Base-by-base conservation (phyloP, 139 green algal species). In the Volvox africanus region DNA sequence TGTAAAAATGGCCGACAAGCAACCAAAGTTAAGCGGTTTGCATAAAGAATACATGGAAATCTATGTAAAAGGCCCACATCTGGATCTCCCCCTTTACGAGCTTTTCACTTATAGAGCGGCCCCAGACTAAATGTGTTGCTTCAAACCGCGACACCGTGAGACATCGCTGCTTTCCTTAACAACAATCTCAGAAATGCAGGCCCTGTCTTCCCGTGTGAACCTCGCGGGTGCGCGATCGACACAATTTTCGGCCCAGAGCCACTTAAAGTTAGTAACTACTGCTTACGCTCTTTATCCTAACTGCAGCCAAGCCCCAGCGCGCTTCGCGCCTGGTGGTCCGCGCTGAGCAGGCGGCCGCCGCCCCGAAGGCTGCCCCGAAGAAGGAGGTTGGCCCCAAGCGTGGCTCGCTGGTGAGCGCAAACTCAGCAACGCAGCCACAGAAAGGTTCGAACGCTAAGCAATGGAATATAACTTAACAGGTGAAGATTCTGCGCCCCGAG, bases 401-500 rank as follows among this genome's bases (percentile, higher is more conserved):
- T 82, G 97, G 97, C 86, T 94, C 94, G 67, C n/a, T 79, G 68
- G 97, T 98, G 83, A 88, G 95, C 62, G 2, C 1, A 85, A 13
- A 30, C 30, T 0, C 32, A 12, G 24, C 67, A 28, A 24, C 75
- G 26, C 17, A 61, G 35, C 24, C 83, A 2, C 28, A 35, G 17
- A 30, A 44, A 79, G 26, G 11, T 55, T 65, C 69, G 3, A 20
- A 5, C 61, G 1, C 21, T 32, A 61, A 68, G n/a, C 21, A 28
- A n/a, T 73, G 30, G 5, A 73, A 30, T 24, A 28, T 69, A 73
- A 73, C 30, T 91, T 87, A 73, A 82, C 93, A 99, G 98, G 98
- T 99, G 62, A 98, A 98, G 93, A 97, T 99, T 89, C 93, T 99
- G 80, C 95, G 98, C 79, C 98, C 98, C 30, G 98, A 99, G 96